phyloP scores from a whole-genome alignment of 176 grass and related monocot species.

The Paspalum notatum region DNA sequence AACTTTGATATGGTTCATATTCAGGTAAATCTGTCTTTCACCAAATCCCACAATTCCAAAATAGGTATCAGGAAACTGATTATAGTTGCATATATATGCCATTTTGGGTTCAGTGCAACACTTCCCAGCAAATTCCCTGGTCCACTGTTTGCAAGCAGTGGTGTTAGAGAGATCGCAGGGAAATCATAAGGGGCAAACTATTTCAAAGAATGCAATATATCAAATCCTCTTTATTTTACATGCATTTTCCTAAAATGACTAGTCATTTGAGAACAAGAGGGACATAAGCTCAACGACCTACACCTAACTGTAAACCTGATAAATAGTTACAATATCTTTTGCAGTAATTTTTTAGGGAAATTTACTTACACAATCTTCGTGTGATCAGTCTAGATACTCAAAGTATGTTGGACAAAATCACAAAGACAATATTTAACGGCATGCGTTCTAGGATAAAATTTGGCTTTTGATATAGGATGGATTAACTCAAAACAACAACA shows the following conservation, averaged over 20 bases:
- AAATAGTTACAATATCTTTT: not conserved
- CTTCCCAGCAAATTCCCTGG: not conserved
- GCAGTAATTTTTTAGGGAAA: not conserved
- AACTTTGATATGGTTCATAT: slow-evolving; percentile 6
- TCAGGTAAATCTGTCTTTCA: slow-evolving; percentile 31
- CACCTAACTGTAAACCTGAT: not conserved
- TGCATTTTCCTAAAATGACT: not conserved
- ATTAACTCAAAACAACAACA: slow-evolving; percentile 15
- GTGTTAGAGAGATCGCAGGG: too few relatives aligned
- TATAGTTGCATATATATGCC: not conserved
- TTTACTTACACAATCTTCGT: not conserved
- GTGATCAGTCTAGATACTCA: not conserved
- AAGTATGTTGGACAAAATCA: not conserved
- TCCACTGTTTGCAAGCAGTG: not conserved
- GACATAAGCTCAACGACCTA: not conserved
- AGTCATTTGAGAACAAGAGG: not conserved
- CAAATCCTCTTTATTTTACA: not conserved
- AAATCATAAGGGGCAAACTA: not conserved
- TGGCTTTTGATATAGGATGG: not conserved
- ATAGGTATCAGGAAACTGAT: not conserved
- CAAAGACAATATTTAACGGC: not conserved
- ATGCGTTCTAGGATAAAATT: not conserved
- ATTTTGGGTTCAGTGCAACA: slow-evolving; percentile 3
- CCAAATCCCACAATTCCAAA: not conserved
- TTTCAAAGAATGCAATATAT: not conserved